Percentiles rank a stretch among this genome's conserved stretches.
Evolutionary conservation across 331 rosid genomes (phyloP).

Genomic region (Acacia concinna): DNA sequence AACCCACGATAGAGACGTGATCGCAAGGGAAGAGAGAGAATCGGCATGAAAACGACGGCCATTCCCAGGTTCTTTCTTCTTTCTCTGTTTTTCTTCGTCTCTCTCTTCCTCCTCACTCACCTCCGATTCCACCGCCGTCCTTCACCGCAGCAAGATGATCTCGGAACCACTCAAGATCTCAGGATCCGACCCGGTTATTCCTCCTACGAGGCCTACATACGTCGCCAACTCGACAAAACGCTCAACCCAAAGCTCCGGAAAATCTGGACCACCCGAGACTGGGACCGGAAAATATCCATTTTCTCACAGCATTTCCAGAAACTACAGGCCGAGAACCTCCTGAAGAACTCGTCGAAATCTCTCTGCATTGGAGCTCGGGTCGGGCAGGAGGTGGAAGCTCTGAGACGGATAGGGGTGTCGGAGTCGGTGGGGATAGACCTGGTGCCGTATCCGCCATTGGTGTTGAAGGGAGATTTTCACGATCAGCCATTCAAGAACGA

Average conservation of each 20-base stretch:
- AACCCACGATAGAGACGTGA: not conserved
- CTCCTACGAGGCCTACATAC: conserved; percentile 72
- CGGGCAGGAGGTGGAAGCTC: conserved; percentile 90
- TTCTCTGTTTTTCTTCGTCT: conserved; percentile 57
- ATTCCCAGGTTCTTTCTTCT: conserved; percentile 47
- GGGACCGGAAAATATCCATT: conserved; percentile 80
- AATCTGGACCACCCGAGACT: conserved; percentile 91
- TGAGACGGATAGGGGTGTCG: conserved; percentile 56
- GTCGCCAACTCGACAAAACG: conserved; percentile 83
- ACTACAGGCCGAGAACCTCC: conserved; percentile 39
- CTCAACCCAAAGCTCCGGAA: conserved; percentile 78
- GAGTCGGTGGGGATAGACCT: conserved; percentile 83
- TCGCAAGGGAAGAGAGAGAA: not conserved
- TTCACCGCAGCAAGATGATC: not conserved
- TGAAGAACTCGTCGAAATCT: conserved; percentile 51
- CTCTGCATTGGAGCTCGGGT: conserved; percentile 81
- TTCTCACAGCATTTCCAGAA: conserved; percentile 59
- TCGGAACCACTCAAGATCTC: conserved; percentile 33
- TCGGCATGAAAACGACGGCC: conserved; percentile 48
- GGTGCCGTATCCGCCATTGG: conserved; percentile 83
- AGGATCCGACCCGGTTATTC: conserved; percentile 83
- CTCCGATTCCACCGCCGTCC: not conserved
- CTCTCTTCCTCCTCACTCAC: conserved; percentile 19
- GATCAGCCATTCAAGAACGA: conserved; percentile 60
- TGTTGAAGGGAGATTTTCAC: conserved; percentile 78